Evolutionary conservation across 2,329 filamentous ascomycete species (phyloP).

Genomic region (Coniella vitis): DNA sequence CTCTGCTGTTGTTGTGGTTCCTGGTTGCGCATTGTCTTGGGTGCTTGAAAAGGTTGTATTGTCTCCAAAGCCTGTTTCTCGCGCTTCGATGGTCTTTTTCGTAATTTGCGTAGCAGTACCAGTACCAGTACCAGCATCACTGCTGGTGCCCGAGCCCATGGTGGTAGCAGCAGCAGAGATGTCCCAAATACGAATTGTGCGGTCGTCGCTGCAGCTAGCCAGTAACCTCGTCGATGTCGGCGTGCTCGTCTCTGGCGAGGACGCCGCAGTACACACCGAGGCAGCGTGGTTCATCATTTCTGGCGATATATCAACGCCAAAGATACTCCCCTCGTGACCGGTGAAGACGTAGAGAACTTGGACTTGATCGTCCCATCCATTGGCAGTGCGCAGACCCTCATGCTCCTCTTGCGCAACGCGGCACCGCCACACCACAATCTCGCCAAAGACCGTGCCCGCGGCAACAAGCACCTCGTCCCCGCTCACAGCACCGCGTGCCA

Average conservation of each 20-base stretch:
- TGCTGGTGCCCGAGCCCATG: slow-evolving; percentile 22
- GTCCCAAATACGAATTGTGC: slow-evolving; percentile 84
- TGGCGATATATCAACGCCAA: slow-evolving; percentile 75
- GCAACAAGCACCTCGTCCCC: slow-evolving; percentile 59
- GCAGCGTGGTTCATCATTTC: too few species aligned
- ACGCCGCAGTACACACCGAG: too few species aligned
- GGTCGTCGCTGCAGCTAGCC: slow-evolving; percentile 89
- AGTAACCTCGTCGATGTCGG: slow-evolving; percentile 62
- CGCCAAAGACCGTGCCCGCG: slow-evolving; percentile 88
- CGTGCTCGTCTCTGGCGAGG: too few species aligned
- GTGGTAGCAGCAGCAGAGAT: slow-evolving; percentile 46
- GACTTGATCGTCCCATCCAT: slow-evolving; percentile 18
- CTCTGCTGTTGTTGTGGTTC: too few species aligned
- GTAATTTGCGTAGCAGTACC: not conserved
- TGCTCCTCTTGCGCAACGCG: slow-evolving; percentile 28
- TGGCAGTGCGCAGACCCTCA: not conserved
- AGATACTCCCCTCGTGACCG: slow-evolving; percentile 87
- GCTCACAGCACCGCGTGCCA: slow-evolving; percentile 41
- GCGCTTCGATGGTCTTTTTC: slow-evolving; percentile 24
- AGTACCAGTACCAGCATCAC: slow-evolving; percentile 11
- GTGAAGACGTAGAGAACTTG: slow-evolving; percentile 48
- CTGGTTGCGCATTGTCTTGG: slow-evolving; percentile 3
- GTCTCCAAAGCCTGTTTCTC: slow-evolving; percentile 59
- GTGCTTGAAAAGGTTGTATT: slow-evolving; percentile 24
- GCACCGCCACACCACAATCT: slow-evolving; percentile 85